These are phyloP conservation scores for Malbranchea cinnamomea DNA, from an alignment of 2,329 filamentous ascomycete genomes.

Conservation along the genomic window DNA sequence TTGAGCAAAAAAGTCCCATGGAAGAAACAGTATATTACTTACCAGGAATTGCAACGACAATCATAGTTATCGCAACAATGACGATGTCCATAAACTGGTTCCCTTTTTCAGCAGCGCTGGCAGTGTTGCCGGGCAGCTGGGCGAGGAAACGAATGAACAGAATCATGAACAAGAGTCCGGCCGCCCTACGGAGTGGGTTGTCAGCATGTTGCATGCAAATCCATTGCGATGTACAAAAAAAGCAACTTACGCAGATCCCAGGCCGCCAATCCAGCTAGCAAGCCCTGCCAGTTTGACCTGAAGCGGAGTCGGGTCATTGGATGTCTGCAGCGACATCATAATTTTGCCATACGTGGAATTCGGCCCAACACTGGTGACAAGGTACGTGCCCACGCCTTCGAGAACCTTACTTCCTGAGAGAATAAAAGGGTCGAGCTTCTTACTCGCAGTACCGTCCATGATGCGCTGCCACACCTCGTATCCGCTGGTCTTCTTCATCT, in stretches of 20 bases:
- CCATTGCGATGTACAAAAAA: background rate
- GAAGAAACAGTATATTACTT: slow-evolving; percentile 8
- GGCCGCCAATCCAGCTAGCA: slow-evolving; percentile 62
- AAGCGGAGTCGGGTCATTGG: slow-evolving; percentile 60
- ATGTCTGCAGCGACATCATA: slow-evolving; percentile 56
- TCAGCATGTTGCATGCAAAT: background rate
- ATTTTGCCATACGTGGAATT: slow-evolving; percentile 65
- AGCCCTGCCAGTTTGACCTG: slow-evolving; percentile 63
- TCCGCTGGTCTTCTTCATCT: slow-evolving; percentile 50
- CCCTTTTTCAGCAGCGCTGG: slow-evolving; percentile 56
- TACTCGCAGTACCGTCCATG: slow-evolving; percentile 35
- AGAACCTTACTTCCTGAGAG: slow-evolving; percentile 70
- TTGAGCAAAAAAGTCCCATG: background rate
- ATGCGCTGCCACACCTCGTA: slow-evolving; percentile 44
- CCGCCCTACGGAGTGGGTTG: slow-evolving; percentile 27
- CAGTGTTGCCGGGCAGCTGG: slow-evolving; percentile 39
- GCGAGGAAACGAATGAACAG: slow-evolving; percentile 76
- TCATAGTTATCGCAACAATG: slow-evolving; percentile 64
- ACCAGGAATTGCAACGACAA: slow-evolving; percentile 60
- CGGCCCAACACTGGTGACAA: slow-evolving; percentile 58
- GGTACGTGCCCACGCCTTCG: slow-evolving; percentile 60
- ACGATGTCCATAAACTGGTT: slow-evolving; percentile 63
- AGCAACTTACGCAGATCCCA: slow-evolving; percentile 45
- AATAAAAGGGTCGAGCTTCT: slow-evolving; percentile 53
- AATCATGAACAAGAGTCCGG: slow-evolving; percentile 69